Conservation (phyloP, 768 basidiomycete species). For the Leccinum pellstonianum region DNA sequence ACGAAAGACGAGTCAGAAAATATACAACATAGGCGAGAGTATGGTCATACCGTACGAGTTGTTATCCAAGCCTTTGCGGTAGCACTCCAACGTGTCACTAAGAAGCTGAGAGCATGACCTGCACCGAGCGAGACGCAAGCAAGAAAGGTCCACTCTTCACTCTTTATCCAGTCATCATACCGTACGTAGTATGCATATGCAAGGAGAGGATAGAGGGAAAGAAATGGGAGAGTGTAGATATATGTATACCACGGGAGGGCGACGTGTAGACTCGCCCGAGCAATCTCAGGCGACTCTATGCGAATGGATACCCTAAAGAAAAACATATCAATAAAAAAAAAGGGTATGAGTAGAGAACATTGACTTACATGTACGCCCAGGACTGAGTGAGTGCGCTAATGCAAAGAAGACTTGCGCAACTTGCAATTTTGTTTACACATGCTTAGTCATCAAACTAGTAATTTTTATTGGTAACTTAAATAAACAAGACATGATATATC, state of each 20-base stretch:
- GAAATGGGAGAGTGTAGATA: constrained; percentile 73
- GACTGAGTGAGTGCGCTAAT: neutral
- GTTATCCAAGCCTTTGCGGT: constrained; percentile 78
- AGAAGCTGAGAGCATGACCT: constrained; percentile 88
- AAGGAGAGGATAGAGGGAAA: constrained; percentile 77
- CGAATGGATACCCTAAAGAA: constrained; percentile 41
- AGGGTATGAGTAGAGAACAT: neutral
- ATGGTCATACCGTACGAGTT: constrained; percentile 57
- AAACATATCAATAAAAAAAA: neutral
- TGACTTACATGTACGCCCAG: constrained; percentile 21
- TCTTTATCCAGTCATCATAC: constrained; percentile 88
- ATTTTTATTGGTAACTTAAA: too few relatives aligned
- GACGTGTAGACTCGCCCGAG: constrained; percentile 62
- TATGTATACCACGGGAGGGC: constrained; percentile 68
- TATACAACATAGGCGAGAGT: neutral
- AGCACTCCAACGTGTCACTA: constrained; percentile 88
- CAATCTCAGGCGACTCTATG: constrained; percentile 67
- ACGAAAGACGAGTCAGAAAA: neutral
- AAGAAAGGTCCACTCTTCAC: constrained; percentile 98
- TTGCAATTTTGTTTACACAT: neutral
- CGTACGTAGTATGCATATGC: constrained; percentile 90
- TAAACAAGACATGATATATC: neutral
- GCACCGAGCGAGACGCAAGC: constrained; percentile 82
- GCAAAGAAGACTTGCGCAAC: neutral
- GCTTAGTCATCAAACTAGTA: constrained; percentile 21